Percentiles rank a stretch among this genome's conserved stretches.
phyloP scores from a whole-genome alignment of 805 yeast genomes.

The Sugiyamaella valdiviana region DNA sequence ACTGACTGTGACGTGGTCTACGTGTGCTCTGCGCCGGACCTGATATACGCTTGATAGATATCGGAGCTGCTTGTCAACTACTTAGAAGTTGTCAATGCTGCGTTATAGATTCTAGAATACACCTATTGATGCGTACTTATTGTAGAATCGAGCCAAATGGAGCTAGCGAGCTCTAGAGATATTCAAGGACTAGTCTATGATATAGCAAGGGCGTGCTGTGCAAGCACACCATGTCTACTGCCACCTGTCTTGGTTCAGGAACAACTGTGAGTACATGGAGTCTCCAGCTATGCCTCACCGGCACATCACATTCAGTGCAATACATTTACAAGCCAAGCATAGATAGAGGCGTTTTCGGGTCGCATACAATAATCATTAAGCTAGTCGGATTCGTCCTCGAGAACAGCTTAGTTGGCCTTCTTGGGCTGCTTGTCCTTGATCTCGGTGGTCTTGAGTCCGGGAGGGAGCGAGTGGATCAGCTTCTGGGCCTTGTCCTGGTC shows the following conservation, averaged over 20 bases:
- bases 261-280: no score
- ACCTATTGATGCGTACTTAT: neutral
- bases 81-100: no score
- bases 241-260: no score
- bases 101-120: neutral
- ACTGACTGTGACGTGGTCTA: conserved; percentile 55
- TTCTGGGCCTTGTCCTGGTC: conserved; percentile 97
- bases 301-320: neutral
- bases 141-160: neutral
- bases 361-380: neutral
- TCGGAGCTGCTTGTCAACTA: no score
- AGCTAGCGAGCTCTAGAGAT: no score
- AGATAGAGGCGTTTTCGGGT: neutral
- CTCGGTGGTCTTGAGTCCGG: conserved; percentile 38
- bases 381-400: neutral
- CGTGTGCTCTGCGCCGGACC: conserved; percentile 41
- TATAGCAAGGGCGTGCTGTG: no score
- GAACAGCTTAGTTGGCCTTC: conserved; percentile 16
- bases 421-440: conserved; percentile 25
- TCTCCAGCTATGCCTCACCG: no score
- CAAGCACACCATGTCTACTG: no score
- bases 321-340: neutral
- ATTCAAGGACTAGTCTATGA: no score
- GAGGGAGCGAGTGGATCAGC: conserved; percentile 95
- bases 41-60: neutral